Percentiles rank a stretch among this genome's conserved stretches.
Evolutionary conservation across 1,284 basidiomycete species (phyloP).

Genomic region (Cronartium quercuum): DNA sequence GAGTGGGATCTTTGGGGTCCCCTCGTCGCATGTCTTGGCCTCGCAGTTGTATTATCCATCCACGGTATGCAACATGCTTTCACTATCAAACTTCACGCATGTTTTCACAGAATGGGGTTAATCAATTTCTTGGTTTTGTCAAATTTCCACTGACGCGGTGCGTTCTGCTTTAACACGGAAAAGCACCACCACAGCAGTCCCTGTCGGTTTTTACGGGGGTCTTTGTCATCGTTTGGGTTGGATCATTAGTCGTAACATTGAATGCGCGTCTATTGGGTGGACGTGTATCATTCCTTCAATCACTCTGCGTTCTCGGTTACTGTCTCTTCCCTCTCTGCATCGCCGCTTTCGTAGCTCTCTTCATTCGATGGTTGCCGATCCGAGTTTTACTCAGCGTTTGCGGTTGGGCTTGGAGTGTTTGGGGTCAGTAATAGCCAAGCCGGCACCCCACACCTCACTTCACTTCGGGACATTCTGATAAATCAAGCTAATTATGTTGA

Average conservation of each 20-base stretch:
- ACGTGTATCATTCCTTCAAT: constrained; percentile 92
- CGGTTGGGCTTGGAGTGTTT: constrained; percentile 89
- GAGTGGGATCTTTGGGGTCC: constrained; percentile 98
- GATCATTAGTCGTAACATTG: constrained; percentile 78
- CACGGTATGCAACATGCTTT: constrained; percentile 58
- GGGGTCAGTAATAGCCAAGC: constrained; percentile 72
- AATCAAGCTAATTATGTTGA: background rate
- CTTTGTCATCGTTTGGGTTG: constrained; percentile 79
- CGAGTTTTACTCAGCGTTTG: constrained; percentile 72
- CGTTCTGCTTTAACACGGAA: background rate
- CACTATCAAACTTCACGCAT: background rate
- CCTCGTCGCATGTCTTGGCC: constrained; percentile 70
- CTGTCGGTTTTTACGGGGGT: constrained; percentile 85
- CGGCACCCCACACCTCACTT: too few relatives aligned
- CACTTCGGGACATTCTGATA: background rate
- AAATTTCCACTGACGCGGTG: background rate
- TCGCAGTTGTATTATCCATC: constrained; percentile 79
- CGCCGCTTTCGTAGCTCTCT: constrained; percentile 76
- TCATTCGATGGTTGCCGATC: constrained; percentile 76
- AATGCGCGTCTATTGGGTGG: constrained; percentile 95
- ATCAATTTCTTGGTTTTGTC: background rate
- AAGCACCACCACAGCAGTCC: constrained; percentile 73
- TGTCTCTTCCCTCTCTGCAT: constrained; percentile 83
- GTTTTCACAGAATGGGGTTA: background rate
- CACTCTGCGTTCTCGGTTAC: constrained; percentile 80